Base-by-base conservation (phyloP, 805 yeast genomes). In the Ogataea polymorpha region DNA sequence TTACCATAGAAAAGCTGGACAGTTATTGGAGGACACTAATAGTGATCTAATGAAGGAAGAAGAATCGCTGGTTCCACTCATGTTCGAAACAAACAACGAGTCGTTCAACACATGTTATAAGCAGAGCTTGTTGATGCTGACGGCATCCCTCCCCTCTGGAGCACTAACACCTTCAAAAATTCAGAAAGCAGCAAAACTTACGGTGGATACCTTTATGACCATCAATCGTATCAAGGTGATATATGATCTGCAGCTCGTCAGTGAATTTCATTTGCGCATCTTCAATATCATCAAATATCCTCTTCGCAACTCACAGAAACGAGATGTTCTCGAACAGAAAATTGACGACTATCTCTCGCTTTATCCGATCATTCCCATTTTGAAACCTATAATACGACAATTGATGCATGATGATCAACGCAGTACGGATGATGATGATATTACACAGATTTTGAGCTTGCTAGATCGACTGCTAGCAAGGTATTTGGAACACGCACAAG, bases 291-390 rank as follows among this genome's bases (percentile, higher is more conserved):
- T 50, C 20, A 51, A 52, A 33, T 50, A 35, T 32, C 42, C 53
- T 5, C 36, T 46, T 2, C 37, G 44, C 18, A 18, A 34, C 16
- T 31, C 41, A 8, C 20, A 17, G 2, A n/a, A 39, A 13, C 24
- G 32, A 15, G 39, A 33, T 1, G 23, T 31, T 4, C 23, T 46
- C 2, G 42, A 27, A 23, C 37, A 20, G 3, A 24, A 37, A 10
- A 46, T 61, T 8, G 56, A 55, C n/a, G 46, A 50, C 1, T 59
- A 47, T 37, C 53, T 46, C 37, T 46, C 50, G 1, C 32, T 48
- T 16, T 45, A 54, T 21, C 65, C 65, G 1, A 50, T 61, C 0
- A 41, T 61, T 4, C 60, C 64, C 1, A 49, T 58, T 5, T 24
- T 61, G 16, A 45, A 41, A 34, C 59, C 57, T 3, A 41, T 54